A percentile compares a stretch with the other conserved stretches of the same genome.
Conservation (phyloP, 2,329 filamentous ascomycete genomes). For the Trichoderma sp. region DNA sequence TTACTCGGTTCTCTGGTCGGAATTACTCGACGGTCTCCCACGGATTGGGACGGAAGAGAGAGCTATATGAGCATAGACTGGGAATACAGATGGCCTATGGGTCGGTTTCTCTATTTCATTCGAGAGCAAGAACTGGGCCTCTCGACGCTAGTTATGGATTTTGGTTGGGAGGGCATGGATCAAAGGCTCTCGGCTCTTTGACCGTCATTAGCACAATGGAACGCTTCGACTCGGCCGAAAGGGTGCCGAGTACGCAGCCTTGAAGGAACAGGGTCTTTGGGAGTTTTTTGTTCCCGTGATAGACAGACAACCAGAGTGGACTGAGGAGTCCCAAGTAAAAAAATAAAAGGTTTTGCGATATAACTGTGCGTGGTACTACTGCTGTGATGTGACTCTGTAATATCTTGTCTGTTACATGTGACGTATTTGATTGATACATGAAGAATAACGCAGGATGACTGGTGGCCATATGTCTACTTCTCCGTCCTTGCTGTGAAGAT, state of each 20-base stretch:
- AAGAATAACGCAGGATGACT: background rate
- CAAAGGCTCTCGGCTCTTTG: slow-evolving; percentile 32
- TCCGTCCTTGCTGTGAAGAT: background rate
- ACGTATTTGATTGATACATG: background rate
- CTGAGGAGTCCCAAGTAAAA: slow-evolving; percentile 44
- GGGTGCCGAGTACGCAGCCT: slow-evolving; percentile 25
- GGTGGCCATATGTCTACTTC: background rate
- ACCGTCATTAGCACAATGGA: slow-evolving; percentile 27
- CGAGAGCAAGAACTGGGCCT: slow-evolving; percentile 41
- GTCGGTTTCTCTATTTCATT: slow-evolving; percentile 38
- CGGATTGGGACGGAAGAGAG: slow-evolving; percentile 36
- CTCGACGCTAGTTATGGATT: slow-evolving; percentile 43
- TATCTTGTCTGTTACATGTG: background rate
- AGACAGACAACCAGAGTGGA: slow-evolving; percentile 40
- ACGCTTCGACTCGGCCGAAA: slow-evolving; percentile 36
- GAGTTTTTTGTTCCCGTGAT: slow-evolving; percentile 26
- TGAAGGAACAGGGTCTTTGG: slow-evolving; percentile 21
- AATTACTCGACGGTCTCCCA: slow-evolving; percentile 38
- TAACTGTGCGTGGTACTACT: background rate
- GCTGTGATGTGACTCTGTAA: background rate
- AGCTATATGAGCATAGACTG: slow-evolving; percentile 37
- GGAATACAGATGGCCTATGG: slow-evolving; percentile 37
- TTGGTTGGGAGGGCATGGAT: slow-evolving; percentile 38
- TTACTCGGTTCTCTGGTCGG: slow-evolving; percentile 59
- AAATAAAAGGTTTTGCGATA: slow-evolving; percentile 34